These are phyloP conservation scores for Lichtheimia ornata DNA, from an alignment of 371 early-diverging fungal species.

Conservation along the genomic window DNA sequence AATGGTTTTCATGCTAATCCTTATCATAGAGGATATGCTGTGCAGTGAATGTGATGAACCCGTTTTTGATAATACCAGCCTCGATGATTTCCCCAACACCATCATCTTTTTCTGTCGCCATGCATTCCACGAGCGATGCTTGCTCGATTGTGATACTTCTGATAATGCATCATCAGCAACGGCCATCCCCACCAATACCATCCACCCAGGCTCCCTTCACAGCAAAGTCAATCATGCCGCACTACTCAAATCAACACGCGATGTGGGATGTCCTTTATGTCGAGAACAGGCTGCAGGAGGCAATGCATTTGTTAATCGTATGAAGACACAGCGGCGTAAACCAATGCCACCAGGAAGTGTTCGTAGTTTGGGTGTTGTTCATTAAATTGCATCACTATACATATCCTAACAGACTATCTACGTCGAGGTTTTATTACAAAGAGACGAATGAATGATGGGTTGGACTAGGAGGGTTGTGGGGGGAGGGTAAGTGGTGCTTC, in stretches of 20 bases:
- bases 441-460: too few relatives aligned
- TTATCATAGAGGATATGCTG: slow-evolving; percentile 49
- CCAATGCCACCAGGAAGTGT: slow-evolving; percentile 23
- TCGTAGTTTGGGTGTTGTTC: slow-evolving; percentile 45
- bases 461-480: too few relatives aligned
- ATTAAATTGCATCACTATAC: slow-evolving; percentile 8
- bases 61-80: slow-evolving; percentile 46
- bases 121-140: slow-evolving; percentile 70
- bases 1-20: not conserved
- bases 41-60: slow-evolving; percentile 67
- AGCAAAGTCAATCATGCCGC: slow-evolving; percentile 60
- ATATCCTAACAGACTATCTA: not conserved
- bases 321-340: slow-evolving; percentile 38
- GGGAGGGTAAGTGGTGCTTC: too few relatives aligned
- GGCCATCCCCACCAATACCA: slow-evolving; percentile 20
- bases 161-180: slow-evolving; percentile 9
- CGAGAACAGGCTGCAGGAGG: slow-evolving; percentile 56
- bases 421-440: too few relatives aligned
- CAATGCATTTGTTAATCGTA: slow-evolving; percentile 52
- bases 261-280: slow-evolving; percentile 58
- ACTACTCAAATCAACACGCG: slow-evolving; percentile 49
- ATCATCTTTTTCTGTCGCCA: slow-evolving; percentile 80
- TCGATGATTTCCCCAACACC: slow-evolving; percentile 36
- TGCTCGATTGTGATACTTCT: slow-evolving; percentile 35
- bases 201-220: slow-evolving; percentile 34